Evolutionary conservation across 2,329 filamentous ascomycete species (phyloP).

Genomic region (Fusarium caatingaense): DNA sequence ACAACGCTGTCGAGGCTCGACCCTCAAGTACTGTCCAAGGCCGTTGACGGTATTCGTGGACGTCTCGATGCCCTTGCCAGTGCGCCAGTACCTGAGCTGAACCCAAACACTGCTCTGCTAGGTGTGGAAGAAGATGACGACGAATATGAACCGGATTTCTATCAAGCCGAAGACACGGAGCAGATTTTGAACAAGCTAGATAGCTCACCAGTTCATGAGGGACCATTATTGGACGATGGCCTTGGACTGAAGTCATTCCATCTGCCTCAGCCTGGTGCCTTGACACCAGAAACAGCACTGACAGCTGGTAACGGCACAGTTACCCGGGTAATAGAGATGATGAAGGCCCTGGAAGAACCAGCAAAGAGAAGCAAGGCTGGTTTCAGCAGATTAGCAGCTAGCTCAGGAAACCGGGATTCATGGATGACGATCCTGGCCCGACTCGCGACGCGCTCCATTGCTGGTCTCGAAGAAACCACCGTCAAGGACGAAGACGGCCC

Average conservation of each 20-base stretch:
- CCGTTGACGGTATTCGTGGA: constrained; percentile 72
- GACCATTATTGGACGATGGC: constrained; percentile 49
- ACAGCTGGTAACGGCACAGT: constrained; percentile 81
- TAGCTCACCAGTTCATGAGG: constrained; percentile 67
- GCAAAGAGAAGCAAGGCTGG: constrained; percentile 74
- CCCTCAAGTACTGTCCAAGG: constrained; percentile 73
- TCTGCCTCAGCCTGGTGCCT: constrained; percentile 78
- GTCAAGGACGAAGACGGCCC: constrained; percentile 68
- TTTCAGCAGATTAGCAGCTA: constrained; percentile 85
- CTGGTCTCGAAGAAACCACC: constrained; percentile 71
- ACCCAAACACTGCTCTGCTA: constrained; percentile 69
- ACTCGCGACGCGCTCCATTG: constrained; percentile 81
- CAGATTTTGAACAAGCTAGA: constrained; percentile 84
- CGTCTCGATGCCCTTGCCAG: constrained; percentile 61
- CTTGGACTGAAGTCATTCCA: constrained; percentile 82
- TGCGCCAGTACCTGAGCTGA: constrained; percentile 59
- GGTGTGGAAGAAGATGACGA: constrained; percentile 82
- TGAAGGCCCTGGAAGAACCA: constrained; percentile 77
- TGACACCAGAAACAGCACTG: constrained; percentile 78
- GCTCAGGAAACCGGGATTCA: constrained; percentile 84
- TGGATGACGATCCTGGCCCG: constrained; percentile 91
- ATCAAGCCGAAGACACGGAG: constrained; percentile 79
- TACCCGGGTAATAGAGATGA: constrained; percentile 80
- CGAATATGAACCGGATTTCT: constrained; percentile 91
- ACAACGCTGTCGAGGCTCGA: constrained; percentile 81